These are phyloP conservation scores for Acanthamoeba pearcei DNA, from an alignment of 208 protist species.

Conservation along the genomic window DNA sequence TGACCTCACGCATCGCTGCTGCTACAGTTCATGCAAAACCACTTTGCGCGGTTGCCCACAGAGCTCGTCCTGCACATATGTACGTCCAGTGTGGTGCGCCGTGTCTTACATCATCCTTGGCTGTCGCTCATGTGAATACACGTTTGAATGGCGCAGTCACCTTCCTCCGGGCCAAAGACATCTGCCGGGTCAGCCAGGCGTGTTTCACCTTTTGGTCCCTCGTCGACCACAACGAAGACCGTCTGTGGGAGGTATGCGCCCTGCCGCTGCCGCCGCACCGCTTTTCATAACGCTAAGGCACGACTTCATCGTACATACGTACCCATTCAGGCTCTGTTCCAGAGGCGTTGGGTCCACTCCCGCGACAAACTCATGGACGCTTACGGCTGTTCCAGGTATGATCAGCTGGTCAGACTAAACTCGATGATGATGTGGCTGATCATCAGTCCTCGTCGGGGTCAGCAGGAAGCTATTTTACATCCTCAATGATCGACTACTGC, in stretches of 20 bases:
- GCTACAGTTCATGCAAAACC: constrained; percentile 7
- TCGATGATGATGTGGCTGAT: no score
- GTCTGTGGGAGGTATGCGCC: background rate
- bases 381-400: background rate
- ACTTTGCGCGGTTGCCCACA: background rate
- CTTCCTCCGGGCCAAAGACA: background rate
- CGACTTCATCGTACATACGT: no score
- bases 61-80: constrained; percentile 9
- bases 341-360: constrained; percentile 3
- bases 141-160: background rate
- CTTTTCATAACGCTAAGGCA: background rate
- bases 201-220: background rate
- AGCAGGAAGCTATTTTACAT: background rate
- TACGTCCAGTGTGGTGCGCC: background rate
- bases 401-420: no score
- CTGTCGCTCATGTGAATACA: background rate
- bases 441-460: background rate
- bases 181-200: background rate
- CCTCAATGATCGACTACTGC: constrained; percentile 28
- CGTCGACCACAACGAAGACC: constrained; percentile 2
- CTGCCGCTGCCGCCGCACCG: background rate
- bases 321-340: background rate
- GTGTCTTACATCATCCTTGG: background rate
- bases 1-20: background rate
- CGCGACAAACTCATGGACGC: background rate